Percentiles rank a stretch among this genome's conserved stretches.
Evolutionary conservation across 495 filamentous ascomycete species (phyloP).

Genomic region (Aspergillus steynii): DNA sequence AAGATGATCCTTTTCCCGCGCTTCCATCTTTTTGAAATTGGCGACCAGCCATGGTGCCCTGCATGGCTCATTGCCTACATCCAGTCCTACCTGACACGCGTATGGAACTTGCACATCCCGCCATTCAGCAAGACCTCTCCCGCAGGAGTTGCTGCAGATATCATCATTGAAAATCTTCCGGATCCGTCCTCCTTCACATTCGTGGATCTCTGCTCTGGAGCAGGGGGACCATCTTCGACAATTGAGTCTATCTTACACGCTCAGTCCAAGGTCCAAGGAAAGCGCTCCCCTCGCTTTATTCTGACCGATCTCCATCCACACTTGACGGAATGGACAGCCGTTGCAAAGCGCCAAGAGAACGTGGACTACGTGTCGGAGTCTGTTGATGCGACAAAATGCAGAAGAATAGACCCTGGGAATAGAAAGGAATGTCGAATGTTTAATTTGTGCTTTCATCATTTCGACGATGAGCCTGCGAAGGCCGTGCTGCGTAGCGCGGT

Average conservation of each 20-base stretch:
- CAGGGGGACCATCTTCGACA: constrained; percentile 65
- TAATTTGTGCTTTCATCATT: constrained; percentile 77
- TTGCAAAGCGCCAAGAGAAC: constrained; percentile 47
- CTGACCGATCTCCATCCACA: constrained; percentile 72
- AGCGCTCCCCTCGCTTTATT: constrained; percentile 56
- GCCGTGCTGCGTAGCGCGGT: constrained; percentile 62
- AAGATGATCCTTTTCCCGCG: constrained; percentile 23
- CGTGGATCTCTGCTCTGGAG: constrained; percentile 75
- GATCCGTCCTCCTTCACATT: constrained; percentile 52
- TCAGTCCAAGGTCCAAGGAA: constrained; percentile 28
- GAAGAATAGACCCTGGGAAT: constrained; percentile 24
- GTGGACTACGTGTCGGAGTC: constrained; percentile 55
- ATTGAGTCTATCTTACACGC: constrained; percentile 60
- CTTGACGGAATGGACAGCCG: constrained; percentile 58
- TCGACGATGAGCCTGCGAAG: constrained; percentile 60
- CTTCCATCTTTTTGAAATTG: constrained; percentile 36
- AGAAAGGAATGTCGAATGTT: constrained; percentile 60
- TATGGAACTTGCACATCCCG: constrained; percentile 32
- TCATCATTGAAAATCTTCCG: constrained; percentile 45
- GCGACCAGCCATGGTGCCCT: constrained; percentile 40
- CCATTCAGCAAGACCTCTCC: constrained; percentile 23
- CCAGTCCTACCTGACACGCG: constrained; percentile 32
- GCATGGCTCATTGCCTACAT: constrained; percentile 29
- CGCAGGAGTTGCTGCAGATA: constrained; percentile 29
- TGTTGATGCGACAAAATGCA: constrained; percentile 57